Evolutionary conservation across 768 basidiomycete species (phyloP).

Genomic region (Ramaria sp.): DNA sequence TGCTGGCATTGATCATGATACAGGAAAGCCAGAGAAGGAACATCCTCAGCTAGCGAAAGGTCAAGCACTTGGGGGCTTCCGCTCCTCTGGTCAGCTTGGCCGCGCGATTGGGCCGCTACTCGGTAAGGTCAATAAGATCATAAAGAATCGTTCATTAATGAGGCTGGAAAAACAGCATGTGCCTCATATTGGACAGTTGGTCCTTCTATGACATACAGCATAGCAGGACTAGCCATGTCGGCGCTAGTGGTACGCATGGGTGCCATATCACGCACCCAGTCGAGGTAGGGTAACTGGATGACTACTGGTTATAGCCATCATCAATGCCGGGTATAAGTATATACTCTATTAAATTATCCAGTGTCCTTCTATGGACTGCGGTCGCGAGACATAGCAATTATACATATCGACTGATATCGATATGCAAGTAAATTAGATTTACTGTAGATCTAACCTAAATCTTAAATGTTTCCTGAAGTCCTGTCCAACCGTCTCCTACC

Average conservation of each 20-base stretch:
- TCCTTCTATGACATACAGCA: slow-evolving; percentile 62
- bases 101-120: slow-evolving; percentile 85
- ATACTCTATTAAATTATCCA: no score
- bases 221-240: slow-evolving; percentile 56
- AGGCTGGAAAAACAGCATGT: slow-evolving; percentile 42
- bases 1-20: slow-evolving; percentile 37
- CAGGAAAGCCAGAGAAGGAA: slow-evolving; percentile 41
- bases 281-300: background rate
- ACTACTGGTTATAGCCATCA: background rate
- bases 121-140: slow-evolving; percentile 35
- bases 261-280: slow-evolving; percentile 19
- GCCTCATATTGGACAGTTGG: slow-evolving; percentile 85
- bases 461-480: no score
- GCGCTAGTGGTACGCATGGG: slow-evolving; percentile 48
- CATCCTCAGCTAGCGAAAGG: slow-evolving; percentile 74
- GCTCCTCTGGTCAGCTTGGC: slow-evolving; percentile 90
- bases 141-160: no score
- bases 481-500: no score
- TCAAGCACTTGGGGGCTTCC: slow-evolving; percentile 72
- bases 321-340: no score
- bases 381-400: no score
- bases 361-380: no score
- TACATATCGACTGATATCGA: no score
- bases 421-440: no score
- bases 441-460: no score